Percentiles rank a stretch among this genome's conserved stretches.
phyloP scores from a whole-genome alignment of 805 yeast genomes.

The Saccharomycopsis guyanensis region DNA sequence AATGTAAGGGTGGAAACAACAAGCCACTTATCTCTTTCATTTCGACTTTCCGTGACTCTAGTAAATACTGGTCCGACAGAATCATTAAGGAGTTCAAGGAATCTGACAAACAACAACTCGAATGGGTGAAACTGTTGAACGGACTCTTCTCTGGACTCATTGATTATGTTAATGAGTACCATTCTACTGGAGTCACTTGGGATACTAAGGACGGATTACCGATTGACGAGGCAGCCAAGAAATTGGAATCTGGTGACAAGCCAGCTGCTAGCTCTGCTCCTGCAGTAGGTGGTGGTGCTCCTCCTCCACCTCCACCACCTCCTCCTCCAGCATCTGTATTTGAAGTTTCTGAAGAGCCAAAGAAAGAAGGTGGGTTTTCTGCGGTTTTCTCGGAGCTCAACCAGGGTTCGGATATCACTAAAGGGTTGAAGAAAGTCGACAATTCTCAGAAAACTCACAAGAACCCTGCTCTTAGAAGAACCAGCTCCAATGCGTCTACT shows the following conservation, averaged over 20 bases:
- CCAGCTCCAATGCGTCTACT: constrained; percentile 33
- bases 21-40: constrained; percentile 44
- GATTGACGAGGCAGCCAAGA: constrained; percentile 42
- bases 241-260: constrained; percentile 8
- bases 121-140: constrained; percentile 72
- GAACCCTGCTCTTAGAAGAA: constrained; percentile 65
- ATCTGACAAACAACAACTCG: constrained; percentile 55
- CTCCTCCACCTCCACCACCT: constrained; percentile 63
- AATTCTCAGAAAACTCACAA: constrained; percentile 91
- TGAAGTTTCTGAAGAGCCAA: constrained; percentile 30
- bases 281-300: constrained; percentile 30
- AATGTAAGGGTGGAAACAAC: constrained; percentile 42
- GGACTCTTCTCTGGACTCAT: constrained; percentile 62
- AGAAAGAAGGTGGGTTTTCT: constrained; percentile 47
- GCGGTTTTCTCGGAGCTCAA: constrained; percentile 92
- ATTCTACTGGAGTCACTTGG: constrained; percentile 84
- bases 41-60: constrained; percentile 80
- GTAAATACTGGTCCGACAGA: constrained; percentile 91
- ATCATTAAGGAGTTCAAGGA: constrained; percentile 80
- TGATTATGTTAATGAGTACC: constrained; percentile 66
- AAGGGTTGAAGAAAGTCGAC: constrained; percentile 86
- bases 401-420: constrained; percentile 77
- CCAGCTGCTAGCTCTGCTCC: constrained; percentile 29
- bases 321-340: constrained; percentile 81
- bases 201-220: constrained; percentile 48